These are phyloP conservation scores for Xylaria sp. DNA, from an alignment of 2,329 filamentous ascomycete species.

Conservation along the genomic window DNA sequence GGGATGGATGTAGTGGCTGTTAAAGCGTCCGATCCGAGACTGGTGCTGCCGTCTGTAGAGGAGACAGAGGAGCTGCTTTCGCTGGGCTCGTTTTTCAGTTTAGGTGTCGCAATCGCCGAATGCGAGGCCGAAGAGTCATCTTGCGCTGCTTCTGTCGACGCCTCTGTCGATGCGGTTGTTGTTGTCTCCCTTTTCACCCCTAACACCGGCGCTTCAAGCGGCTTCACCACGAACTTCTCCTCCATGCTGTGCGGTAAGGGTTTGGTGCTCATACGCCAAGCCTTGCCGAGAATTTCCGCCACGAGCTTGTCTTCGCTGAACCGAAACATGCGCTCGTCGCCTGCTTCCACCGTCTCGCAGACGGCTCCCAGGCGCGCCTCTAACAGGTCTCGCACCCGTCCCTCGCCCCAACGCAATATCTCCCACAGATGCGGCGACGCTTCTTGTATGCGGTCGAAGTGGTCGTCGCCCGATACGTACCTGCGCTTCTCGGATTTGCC, in stretches of 20 bases:
- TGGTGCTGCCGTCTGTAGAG: slow-evolving; percentile 52
- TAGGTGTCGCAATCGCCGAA: slow-evolving; percentile 40
- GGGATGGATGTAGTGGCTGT: slow-evolving; percentile 60
- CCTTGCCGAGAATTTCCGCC: slow-evolving; percentile 74
- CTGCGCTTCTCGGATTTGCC: slow-evolving; percentile 62
- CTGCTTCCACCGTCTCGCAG: slow-evolving; percentile 85
- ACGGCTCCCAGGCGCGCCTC: slow-evolving; percentile 74
- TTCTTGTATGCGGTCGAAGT: slow-evolving; percentile 71
- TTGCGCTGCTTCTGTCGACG: slow-evolving; percentile 33
- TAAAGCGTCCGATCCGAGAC: slow-evolving; percentile 54
- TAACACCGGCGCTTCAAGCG: slow-evolving; percentile 80
- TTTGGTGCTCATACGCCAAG: slow-evolving; percentile 70
- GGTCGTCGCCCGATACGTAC: slow-evolving; percentile 77
- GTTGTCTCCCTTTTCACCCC: slow-evolving; percentile 70
- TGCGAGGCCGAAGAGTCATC: slow-evolving; percentile 38
- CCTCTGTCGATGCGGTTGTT: slow-evolving; percentile 32
- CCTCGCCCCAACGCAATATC: slow-evolving; percentile 62
- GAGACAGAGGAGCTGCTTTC: slow-evolving; percentile 58
- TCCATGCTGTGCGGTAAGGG: slow-evolving; percentile 85
- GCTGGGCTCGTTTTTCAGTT: slow-evolving; percentile 48
- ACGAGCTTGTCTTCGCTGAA: slow-evolving; percentile 79
- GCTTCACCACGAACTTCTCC: slow-evolving; percentile 81
- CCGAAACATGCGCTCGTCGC: slow-evolving; percentile 86
- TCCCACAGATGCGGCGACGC: slow-evolving; percentile 68
- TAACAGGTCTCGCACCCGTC: slow-evolving; percentile 62